Base-by-base conservation (phyloP, 139 green algal species). In the Chlamydomonas eustigma region DNA sequence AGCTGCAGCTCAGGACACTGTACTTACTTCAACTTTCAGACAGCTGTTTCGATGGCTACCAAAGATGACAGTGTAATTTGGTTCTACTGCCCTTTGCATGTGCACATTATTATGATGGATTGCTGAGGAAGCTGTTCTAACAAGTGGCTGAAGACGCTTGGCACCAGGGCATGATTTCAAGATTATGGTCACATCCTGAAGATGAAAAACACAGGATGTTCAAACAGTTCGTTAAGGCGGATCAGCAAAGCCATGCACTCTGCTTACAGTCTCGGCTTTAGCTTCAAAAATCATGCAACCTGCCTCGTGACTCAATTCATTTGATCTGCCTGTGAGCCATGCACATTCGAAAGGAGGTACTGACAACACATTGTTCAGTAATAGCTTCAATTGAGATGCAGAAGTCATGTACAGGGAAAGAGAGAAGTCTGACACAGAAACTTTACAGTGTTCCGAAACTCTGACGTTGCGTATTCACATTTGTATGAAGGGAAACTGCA, bases 41-140 rank as follows among this genome's bases (percentile, higher is more conserved):
- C 87, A 89, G 74, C 76, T 91, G 77, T 97, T 97, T 25, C 90
- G 81, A 74, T 97, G 92, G 78, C 83, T 92, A 50, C 92, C 92
- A 24, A 97, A 76, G 2, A 97, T 97, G 44, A 97, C 75, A 0
- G 90, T 95, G 78, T 97, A 97, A 76, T 91, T 91, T 37, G 76
- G 37, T 50, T 94, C 86, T 1, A 87, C 79, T 18, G 44, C 44
- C 12, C 44, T 18, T 28, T 58, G 44, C 12, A 28, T 12, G 44
- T 58, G 44, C 44, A 28, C 12, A 12, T 58, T 12, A 12, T 58
- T 12, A 12, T 58, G 44, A 12, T 58, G 44, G 44, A 28, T 12
- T 18, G 44, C 44, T 18, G 44, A 12, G 12, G 44, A 58, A 28
- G 44, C 44, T 18, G 18, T 18, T 12, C 12, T 18, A 58, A 28